These are phyloP conservation scores for Heterobasidion parviporum DNA, from an alignment of 1,284 basidiomycete species.

Conservation along the genomic window DNA sequence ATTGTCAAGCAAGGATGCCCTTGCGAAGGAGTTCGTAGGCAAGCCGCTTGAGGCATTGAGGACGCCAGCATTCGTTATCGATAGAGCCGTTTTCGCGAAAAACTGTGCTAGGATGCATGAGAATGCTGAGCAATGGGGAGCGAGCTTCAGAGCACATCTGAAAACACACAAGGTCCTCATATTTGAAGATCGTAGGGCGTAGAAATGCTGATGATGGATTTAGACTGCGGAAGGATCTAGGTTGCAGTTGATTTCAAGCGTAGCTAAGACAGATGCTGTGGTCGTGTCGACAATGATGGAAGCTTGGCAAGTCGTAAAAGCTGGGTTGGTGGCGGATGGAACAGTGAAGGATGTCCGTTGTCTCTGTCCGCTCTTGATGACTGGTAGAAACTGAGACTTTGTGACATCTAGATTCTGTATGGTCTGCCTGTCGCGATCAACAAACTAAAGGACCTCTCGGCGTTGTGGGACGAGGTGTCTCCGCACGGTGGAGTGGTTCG, in stretches of 20 bases:
- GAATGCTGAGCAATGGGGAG: slow-evolving; percentile 55
- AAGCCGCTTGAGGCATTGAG: slow-evolving; percentile 50
- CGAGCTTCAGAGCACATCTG: slow-evolving; percentile 72
- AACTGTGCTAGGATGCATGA: slow-evolving; percentile 72
- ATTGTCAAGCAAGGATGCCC: slow-evolving; percentile 42
- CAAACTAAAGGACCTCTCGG: slow-evolving; percentile 66
- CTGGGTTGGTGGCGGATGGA: slow-evolving; percentile 66
- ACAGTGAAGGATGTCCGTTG: slow-evolving; percentile 64
- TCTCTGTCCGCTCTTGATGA: not conserved
- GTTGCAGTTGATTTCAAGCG: slow-evolving; percentile 54
- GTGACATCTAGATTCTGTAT: slow-evolving; percentile 61
- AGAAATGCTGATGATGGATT: not conserved
- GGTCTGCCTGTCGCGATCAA: slow-evolving; percentile 64
- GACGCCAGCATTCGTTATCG: slow-evolving; percentile 75
- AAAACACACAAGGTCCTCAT: slow-evolving; percentile 70
- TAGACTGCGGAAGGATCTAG: slow-evolving; percentile 69
- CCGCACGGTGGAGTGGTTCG: slow-evolving; percentile 48
- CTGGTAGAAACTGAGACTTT: not conserved
- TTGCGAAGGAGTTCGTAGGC: slow-evolving; percentile 55
- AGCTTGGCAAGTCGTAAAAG: slow-evolving; percentile 65
- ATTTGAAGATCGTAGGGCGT: not conserved
- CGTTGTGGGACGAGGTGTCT: slow-evolving; percentile 48
- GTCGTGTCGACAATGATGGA: slow-evolving; percentile 79
- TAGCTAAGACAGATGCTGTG: slow-evolving; percentile 48
- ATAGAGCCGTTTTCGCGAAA: slow-evolving; percentile 56